Evolutionary conservation across 2,329 filamentous ascomycete genomes (phyloP), one percentile per base, ranked within the genome.

Genomic region (Pleochaeta shiraiana): DNA sequence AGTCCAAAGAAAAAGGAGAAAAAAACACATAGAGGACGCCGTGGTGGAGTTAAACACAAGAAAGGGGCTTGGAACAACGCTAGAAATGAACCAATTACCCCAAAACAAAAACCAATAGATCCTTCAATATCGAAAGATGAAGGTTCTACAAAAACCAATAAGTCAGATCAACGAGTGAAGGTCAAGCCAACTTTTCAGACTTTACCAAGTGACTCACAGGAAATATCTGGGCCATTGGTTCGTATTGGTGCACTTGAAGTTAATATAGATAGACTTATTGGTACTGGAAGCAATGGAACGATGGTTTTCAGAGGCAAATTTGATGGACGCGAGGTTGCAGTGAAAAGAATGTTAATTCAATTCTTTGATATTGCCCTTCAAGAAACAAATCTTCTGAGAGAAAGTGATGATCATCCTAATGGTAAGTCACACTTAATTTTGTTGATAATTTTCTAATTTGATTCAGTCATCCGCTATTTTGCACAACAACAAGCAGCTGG

Each of bases 291-390:
- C 74, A 95, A 96, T 72, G 93, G 93, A n/a, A 98, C 93, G 0
- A 84, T 95, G 64, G 93, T 98, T 0, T 97, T 93, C 74, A 86
- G 89, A 61, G 93, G 93, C n/a, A 88, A 85, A 64, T 97, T 95
- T 73, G 93, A 95, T 73, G 90, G 90, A 28, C 86, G 91, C 63
- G 87, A 91, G 55, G 92, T 98, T 30, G 93, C 93, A 0, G 90
- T 98, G 60, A 98, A 98, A 78, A 84, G 93, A 37, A 95, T 98
- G 90, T 79, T 97, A 66, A 89, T 92, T 37, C 89, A 95, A 69
- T 96, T 96, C 70, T 96, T 91, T 73, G 92, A 95, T 68, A 88
- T 98, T 69, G 93, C 93, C 0, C 90, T 89, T 12, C 90, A 95
- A 71, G 93, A 98, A 75, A 95, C 95, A 0, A 87, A 87, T 66